A percentile compares a stretch with the other conserved stretches of the same genome.
These are phyloP conservation scores for Penicillium psychrosexuale DNA, from an alignment of 2,329 filamentous ascomycete genomes.

Conservation along the genomic window DNA sequence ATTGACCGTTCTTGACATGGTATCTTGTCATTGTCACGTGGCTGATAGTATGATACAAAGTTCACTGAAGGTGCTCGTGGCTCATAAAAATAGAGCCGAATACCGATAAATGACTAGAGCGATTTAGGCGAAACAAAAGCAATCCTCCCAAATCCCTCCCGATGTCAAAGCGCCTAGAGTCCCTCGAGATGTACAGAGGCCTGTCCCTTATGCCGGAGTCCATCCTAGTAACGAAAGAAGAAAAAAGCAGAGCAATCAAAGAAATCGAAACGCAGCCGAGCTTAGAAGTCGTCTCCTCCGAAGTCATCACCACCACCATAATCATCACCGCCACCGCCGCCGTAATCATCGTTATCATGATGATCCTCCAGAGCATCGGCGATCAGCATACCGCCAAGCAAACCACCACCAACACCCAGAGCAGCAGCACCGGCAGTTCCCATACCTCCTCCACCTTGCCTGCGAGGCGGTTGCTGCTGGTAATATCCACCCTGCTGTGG, in stretches of 20 bases:
- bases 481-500: constrained; percentile 37
- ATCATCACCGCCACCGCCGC: constrained; percentile 26
- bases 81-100: constrained; percentile 5
- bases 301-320: constrained; percentile 35
- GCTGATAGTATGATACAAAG: constrained; percentile 6
- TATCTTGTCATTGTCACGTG: not conserved
- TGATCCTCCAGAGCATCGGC: constrained; percentile 56
- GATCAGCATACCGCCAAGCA: constrained; percentile 73
- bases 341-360: constrained; percentile 25
- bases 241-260: not conserved
- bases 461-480: constrained; percentile 45
- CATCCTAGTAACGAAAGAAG: not conserved
- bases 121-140: not conserved
- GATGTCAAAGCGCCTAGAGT: constrained; percentile 4
- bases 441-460: constrained; percentile 50
- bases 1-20: not conserved
- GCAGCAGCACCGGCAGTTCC: constrained; percentile 72
- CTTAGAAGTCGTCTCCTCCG: constrained; percentile 28
- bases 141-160: not conserved
- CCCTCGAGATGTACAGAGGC: not conserved
- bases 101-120: constrained; percentile 4
- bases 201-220: not conserved
- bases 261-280: not conserved
- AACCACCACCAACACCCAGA: constrained; percentile 74
- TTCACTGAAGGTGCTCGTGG: not conserved